Percentiles rank a stretch among this genome's conserved stretches.
Conservation (phyloP, 177 flowering plant genomes). For the Vitis hybrid region DNA sequence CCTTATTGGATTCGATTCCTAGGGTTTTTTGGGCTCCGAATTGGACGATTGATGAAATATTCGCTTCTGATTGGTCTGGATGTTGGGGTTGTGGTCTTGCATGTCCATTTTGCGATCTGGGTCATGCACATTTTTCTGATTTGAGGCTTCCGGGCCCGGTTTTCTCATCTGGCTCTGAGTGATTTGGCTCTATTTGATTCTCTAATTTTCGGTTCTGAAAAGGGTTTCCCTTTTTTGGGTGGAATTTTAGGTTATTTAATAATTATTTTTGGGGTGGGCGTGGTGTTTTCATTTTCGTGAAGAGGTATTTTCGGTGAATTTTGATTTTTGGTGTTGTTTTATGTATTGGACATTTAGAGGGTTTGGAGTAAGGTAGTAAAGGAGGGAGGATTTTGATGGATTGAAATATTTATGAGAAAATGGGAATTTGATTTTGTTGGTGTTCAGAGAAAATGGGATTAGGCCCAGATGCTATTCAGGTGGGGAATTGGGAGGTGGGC, state of each 20-base stretch:
- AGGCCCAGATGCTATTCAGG: constrained; percentile 39
- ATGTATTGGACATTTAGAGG: not conserved
- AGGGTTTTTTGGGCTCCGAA: constrained; percentile 13
- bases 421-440: constrained; percentile 17
- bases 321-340: not conserved
- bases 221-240: not conserved
- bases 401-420: constrained; percentile 4
- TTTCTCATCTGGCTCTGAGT: not conserved
- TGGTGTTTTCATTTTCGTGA: not conserved
- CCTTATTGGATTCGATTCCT: constrained; percentile 3
- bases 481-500: constrained; percentile 41
- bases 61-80: not conserved
- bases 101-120: constrained; percentile 20
- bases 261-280: not conserved
- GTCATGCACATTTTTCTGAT: constrained; percentile 11
- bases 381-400: constrained; percentile 5
- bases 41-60: too few species aligned
- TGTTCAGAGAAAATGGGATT: constrained; percentile 44
- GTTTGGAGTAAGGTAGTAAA: not conserved
- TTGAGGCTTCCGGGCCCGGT: not conserved
- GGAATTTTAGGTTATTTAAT: constrained; percentile 1
- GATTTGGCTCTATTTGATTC: not conserved
- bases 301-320: constrained; percentile 1
- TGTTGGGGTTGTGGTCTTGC: constrained; percentile 5
- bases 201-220: constrained; percentile 3